Evolutionary conservation across 306 rosid species (phyloP), one percentile per base, ranked within the genome.

Genomic region (Inga oerstediana): DNA sequence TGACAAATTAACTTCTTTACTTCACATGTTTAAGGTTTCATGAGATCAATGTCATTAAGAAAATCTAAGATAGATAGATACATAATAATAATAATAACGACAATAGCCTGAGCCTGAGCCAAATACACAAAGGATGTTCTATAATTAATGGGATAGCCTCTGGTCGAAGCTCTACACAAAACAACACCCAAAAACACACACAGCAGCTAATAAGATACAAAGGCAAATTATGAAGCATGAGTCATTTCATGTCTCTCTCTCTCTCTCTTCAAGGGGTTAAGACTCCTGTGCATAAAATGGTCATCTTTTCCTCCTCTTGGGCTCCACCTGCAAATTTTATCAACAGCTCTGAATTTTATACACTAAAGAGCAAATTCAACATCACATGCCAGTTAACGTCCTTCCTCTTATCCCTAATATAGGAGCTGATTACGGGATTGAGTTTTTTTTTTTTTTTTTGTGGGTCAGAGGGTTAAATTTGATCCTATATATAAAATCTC

Each of bases 271-370:
- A 51, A 15, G 59, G 70, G 52, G 54, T 62, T 11, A 74, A 79
- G 76, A 74, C 76, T 76, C 66, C 11, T 24, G 39, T 2, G 22
- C 45, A 37, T 56, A 12, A 39, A 39, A 43, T n/a, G 82, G 74
- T 89, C 88, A 88, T 85, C 91, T 87, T 90, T 88, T 94, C 67
- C 91, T 85, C 49, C 98, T 91, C 92, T 94, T 93, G 8, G 92
- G 86, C 82, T 90, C 92, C 73, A 88, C 91, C 97, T 94, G 84
- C 85, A 83, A 83, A 77, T 78, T 24, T 79, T 72, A 51, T 35
- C 74, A 75, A 54, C 8, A 82, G 15, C 19, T 70, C 73, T 68
- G 64, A 14, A 24, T 14, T 61, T 24, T 14, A 84, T 43, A 4
- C 24, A 39, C 37, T 17, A 48, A 67, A 76, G 59, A 34, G 49